Percentiles rank a stretch among this genome's conserved stretches.
Evolutionary conservation across 1,284 basidiomycete species (phyloP).

Genomic region (Fomitiporia mediterranea): DNA sequence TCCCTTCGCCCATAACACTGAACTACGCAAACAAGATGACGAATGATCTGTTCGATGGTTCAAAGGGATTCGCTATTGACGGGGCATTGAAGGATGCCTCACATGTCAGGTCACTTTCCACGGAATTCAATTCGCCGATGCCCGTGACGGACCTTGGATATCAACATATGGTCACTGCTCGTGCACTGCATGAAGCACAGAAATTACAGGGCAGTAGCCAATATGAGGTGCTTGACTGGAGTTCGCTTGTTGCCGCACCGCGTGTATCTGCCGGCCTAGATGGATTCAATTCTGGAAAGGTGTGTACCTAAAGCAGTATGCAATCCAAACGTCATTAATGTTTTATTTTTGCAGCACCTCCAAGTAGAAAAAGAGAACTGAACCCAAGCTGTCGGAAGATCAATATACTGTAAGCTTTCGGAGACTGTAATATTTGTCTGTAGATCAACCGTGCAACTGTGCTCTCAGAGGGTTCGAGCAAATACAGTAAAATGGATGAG

Average conservation of each 20-base stretch:
- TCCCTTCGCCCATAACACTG: conserved; percentile 36
- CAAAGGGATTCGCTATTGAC: conserved; percentile 79
- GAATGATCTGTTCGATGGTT: conserved; percentile 70
- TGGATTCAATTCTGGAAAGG: conserved; percentile 42
- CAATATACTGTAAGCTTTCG: too few species aligned
- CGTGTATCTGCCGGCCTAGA: conserved; percentile 65
- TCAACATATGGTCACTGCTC: conserved; percentile 74
- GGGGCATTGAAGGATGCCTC: conserved; percentile 86
- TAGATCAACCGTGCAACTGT: too few species aligned
- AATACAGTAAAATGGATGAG: too few species aligned
- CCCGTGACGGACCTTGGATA: conserved; percentile 75
- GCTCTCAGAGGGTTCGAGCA: too few species aligned
- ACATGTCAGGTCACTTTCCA: conserved; percentile 58
- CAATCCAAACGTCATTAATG: too few species aligned
- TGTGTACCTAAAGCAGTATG: conserved; percentile 3
- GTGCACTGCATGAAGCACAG: conserved; percentile 56
- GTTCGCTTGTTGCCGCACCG: conserved; percentile 61
- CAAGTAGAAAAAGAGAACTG: conserved; percentile 17
- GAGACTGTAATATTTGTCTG: too few species aligned
- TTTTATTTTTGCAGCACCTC: conserved; percentile 3
- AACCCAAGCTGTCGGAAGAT: too few species aligned
- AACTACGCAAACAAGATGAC: conserved; percentile 68
- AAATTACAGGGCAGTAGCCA: conserved; percentile 40
- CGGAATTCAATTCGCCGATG: conserved; percentile 72
- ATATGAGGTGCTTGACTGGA: conserved; percentile 67